Evolutionary conservation across 306 rosid species (phyloP), one percentile per base, ranked within the genome.

Genomic region (Oxytropis ochrocephala): DNA sequence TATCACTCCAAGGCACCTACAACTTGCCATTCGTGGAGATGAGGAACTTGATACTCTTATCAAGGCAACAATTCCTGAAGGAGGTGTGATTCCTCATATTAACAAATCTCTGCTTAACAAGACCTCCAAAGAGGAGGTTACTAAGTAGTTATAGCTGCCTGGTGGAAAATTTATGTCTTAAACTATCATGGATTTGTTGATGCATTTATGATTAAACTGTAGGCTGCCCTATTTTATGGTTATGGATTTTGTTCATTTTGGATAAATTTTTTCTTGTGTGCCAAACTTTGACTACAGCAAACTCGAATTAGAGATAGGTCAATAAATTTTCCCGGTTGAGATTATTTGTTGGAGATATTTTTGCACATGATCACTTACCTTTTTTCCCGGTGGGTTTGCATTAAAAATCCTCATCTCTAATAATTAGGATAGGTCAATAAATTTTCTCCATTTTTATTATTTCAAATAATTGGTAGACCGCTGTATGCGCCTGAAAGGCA

Each of bases 91-190:
- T 64, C 96, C 91, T 49, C 91, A 86, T 71, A 84, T 86, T 61
- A 91, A 89, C 86, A 88, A 86, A 69, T 88, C 91, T 17, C 95
- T 89, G 48, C 84, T 86, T 80, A 89, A 86, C 80, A 86, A 89
- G 77, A 86, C 95, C n/a, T 73, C 89, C 75, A 86, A 89, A 76
- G 95, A 89, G 64, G 86, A 84, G 75, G 60, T 55, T 44, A 14
- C 41, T 30, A n/a, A 73, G 60, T 12, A 60, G 39, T 67, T 24
- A 35, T 47, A 48, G 78, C 54, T 17, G 63, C 70, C 6, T 21
- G 49, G 72, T 76, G 69, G 73, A 51, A 32, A 13, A 39, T 49
- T 57, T 67, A 32, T 53, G 41, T 66, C 64, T 59, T 61, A 44
- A 35, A 53, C 46, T 60, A 70, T 67, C 70, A 58, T 62, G 72